Conservation (phyloP, 129 eudicot genomes). For the Saussurea involucrata region DNA sequence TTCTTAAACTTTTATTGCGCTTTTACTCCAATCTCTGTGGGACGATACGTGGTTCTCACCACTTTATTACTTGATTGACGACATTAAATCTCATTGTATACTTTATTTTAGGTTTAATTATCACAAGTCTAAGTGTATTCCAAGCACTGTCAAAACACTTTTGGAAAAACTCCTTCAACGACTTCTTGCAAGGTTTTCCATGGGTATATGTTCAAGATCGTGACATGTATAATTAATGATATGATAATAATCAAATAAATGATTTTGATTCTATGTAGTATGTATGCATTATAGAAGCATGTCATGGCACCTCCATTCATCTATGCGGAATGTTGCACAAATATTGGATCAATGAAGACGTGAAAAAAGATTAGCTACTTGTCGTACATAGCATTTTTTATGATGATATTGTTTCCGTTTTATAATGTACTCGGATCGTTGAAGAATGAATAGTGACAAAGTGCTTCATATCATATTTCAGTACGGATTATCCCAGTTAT, state of each 20-base stretch:
- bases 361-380: too few species aligned
- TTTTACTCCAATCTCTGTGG: too few species aligned
- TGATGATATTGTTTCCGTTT: too few species aligned
- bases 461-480: neutral
- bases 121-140: too few species aligned
- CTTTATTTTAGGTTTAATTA: too few species aligned
- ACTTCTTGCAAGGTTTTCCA: neutral
- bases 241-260: neutral
- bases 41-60: too few species aligned
- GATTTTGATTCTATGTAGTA: neutral
- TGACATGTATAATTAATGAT: neutral
- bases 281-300: neutral
- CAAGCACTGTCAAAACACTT: too few species aligned
- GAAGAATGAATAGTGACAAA: neutral
- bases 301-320: neutral
- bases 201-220: neutral
- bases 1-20: too few species aligned
- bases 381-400: neutral
- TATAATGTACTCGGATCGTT: too few species aligned
- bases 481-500: neutral
- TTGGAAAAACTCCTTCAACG: too few species aligned
- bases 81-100: too few species aligned
- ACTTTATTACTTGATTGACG: too few species aligned
- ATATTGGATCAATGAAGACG: neutral
- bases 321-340: neutral